phyloP scores from a whole-genome alignment of 441 rosid species.

The Oxalis stricta region DNA sequence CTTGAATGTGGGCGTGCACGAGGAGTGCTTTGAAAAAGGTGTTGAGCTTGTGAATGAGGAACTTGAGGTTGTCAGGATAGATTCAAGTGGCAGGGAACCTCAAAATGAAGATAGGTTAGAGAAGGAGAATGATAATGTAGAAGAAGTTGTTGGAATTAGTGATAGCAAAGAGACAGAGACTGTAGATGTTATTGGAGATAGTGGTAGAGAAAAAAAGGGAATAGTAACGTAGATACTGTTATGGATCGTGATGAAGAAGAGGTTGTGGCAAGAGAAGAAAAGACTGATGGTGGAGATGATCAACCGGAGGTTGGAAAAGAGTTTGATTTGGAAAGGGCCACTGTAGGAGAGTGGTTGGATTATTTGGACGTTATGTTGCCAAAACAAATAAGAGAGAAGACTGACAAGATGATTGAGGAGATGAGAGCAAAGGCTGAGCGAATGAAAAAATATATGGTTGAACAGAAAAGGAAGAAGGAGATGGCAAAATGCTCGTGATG shows the following conservation, averaged over 20 bases:
- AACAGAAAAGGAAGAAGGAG: no score
- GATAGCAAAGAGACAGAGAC: background rate
- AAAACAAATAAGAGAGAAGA: conserved; percentile 25
- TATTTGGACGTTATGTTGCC: conserved; percentile 28
- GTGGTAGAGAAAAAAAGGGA: background rate
- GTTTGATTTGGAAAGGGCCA: conserved; percentile 30
- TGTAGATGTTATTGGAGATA: background rate
- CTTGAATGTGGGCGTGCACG: no score
- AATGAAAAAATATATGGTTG: conserved; percentile 24
- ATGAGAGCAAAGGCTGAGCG: conserved; percentile 32
- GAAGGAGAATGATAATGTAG: conserved; percentile 8
- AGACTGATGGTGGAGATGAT: conserved; percentile 6
- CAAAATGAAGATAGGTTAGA: no score
- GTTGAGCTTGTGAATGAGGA: no score
- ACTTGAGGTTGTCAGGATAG: no score
- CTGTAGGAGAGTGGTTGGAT: conserved; percentile 39
- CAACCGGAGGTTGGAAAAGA: conserved; percentile 8
- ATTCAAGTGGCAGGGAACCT: no score
- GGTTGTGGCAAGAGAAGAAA: background rate
- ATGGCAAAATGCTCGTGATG: no score
- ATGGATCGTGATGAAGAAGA: background rate
- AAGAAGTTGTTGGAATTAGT: conserved; percentile 1
- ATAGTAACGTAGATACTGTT: conserved; percentile 1
- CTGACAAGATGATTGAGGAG: conserved; percentile 38
- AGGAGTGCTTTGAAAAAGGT: no score